Evolutionary conservation across 1,139 yeast genomes (phyloP).

Genomic region (Taphrina pruni): DNA sequence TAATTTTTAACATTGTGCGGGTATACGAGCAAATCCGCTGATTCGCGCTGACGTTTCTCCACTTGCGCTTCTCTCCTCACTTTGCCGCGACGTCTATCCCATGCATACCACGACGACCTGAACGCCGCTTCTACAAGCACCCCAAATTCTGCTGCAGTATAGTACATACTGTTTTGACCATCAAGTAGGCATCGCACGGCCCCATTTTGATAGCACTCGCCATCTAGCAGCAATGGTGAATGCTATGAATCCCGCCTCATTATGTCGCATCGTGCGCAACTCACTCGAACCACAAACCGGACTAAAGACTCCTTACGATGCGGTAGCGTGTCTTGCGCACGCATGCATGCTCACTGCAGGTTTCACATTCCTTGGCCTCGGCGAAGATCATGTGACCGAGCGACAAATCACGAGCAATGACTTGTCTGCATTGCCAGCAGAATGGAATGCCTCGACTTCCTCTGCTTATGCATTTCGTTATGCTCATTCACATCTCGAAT

Average conservation of each 20-base stretch:
- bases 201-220: too few relatives aligned
- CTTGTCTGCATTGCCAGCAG: constrained; percentile 19
- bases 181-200: too few relatives aligned
- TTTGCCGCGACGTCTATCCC: constrained; percentile 1
- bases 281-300: constrained; percentile 21
- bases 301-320: constrained; percentile 42
- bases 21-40: too few relatives aligned
- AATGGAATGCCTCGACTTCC: constrained; percentile 32
- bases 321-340: constrained; percentile 44
- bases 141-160: not conserved
- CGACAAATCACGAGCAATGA: constrained; percentile 15
- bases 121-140: not conserved
- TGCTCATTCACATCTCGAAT: constrained; percentile 38
- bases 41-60: too few relatives aligned
- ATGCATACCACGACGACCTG: not conserved
- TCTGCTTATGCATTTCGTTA: constrained; percentile 43
- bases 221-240: not conserved
- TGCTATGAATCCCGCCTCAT: constrained; percentile 27
- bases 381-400: constrained; percentile 33
- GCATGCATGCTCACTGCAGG: constrained; percentile 45
- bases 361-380: constrained; percentile 43
- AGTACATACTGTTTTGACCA: too few relatives aligned
- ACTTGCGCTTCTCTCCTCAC: not conserved
- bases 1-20: too few relatives aligned
- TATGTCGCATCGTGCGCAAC: constrained; percentile 23